A percentile compares a stretch with the other conserved stretches of the same genome.
These are phyloP conservation scores for Avena eriantha DNA, from an alignment of 176 grass and related monocot species.

Conservation along the genomic window DNA sequence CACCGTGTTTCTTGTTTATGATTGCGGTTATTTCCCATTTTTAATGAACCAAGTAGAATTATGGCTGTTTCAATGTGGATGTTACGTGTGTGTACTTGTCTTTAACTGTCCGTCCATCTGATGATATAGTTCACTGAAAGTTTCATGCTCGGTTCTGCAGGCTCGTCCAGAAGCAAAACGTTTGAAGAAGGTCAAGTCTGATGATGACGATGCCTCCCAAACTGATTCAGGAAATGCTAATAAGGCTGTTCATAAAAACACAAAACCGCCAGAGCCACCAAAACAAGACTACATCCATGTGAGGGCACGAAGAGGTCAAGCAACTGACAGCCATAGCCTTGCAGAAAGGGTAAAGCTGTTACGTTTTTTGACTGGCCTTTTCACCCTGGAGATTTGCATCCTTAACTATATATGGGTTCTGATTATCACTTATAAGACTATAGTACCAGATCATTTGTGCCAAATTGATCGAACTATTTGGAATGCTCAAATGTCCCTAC, in stretches of 20 bases:
- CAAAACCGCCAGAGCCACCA: conserved; percentile 51
- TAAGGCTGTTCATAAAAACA: conserved; percentile 62
- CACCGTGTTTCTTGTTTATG: neutral
- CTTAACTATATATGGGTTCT: neutral
- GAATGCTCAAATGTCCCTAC: neutral
- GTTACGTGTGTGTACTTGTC: neutral
- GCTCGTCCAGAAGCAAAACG: conserved; percentile 64
- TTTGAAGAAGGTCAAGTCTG: conserved; percentile 67
- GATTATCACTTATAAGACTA: neutral
- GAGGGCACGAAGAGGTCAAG: conserved; percentile 95
- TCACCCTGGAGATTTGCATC: neutral
- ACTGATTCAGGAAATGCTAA: conserved; percentile 61
- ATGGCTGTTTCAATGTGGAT: conserved; percentile 5
- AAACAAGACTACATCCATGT: conserved; percentile 99
- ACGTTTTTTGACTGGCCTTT: neutral
- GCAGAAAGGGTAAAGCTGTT: conserved; percentile 86
- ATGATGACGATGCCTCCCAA: conserved; percentile 57
- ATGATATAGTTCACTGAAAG: conserved; percentile 16
- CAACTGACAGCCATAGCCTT: conserved; percentile 97
- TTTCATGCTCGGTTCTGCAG: conserved; percentile 35
- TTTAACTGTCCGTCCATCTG: neutral
- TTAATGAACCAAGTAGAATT: neutral
- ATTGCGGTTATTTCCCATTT: neutral
- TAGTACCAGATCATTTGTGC: neutral
- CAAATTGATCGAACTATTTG: conserved; percentile 1